phyloP scores from a whole-genome alignment of 345 rosid species.

The Nephelium lappaceum region DNA sequence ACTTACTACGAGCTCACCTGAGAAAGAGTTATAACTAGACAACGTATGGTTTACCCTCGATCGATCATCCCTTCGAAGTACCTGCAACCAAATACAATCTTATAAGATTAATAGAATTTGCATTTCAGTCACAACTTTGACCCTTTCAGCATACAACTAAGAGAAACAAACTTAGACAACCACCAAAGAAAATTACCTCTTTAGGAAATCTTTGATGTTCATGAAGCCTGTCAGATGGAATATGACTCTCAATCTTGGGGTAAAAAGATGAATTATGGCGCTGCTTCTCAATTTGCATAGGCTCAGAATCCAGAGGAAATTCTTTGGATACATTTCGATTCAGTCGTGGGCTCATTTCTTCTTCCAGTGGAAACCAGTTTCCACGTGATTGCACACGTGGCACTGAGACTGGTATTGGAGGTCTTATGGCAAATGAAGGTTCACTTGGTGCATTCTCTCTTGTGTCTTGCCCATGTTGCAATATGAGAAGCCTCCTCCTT shows the following conservation, averaged over 20 bases:
- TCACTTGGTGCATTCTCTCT: constrained; percentile 74
- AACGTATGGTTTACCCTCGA: constrained; percentile 46
- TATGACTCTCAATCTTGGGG: constrained; percentile 63
- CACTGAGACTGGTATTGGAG: constrained; percentile 63
- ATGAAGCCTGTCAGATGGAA: constrained; percentile 71
- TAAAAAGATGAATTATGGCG: constrained; percentile 60
- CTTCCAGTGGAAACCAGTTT: constrained; percentile 80
- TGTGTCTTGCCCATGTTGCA: constrained; percentile 95
- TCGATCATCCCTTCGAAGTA: constrained; percentile 59
- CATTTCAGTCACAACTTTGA: constrained; percentile 7
- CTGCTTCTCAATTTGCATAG: constrained; percentile 65
- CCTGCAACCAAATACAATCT: constrained; percentile 49
- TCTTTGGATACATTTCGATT: constrained; percentile 65
- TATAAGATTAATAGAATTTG: constrained; percentile 1
- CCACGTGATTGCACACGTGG: constrained; percentile 65
- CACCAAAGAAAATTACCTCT: constrained; percentile 53
- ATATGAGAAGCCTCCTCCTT: constrained; percentile 93
- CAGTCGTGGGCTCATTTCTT: constrained; percentile 78
- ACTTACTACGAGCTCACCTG: constrained; percentile 52
- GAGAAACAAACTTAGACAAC: neutral
- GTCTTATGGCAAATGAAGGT: constrained; percentile 67
- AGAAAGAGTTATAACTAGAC: constrained; percentile 60
- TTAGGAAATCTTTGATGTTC: constrained; percentile 81
- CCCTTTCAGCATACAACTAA: neutral
- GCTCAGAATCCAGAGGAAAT: constrained; percentile 65